Evolutionary conservation across 2,329 filamentous ascomycete genomes (phyloP), one percentile per base, ranked within the genome.

Genomic region (Penicillium sp.): DNA sequence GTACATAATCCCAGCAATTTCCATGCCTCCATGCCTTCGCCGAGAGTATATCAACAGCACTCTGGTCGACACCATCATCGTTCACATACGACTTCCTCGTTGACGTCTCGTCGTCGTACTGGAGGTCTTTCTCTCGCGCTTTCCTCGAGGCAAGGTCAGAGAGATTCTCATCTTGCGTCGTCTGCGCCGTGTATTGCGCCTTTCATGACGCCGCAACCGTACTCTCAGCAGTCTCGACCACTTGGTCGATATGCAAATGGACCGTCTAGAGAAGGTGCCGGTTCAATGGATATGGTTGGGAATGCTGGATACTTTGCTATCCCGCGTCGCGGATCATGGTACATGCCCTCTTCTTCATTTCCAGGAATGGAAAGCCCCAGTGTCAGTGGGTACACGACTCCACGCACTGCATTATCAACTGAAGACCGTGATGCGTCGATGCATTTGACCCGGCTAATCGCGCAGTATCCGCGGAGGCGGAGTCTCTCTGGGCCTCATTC

Each of bases 41-140:
- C 39, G 35, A 24, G 32, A 29, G 8, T 23, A 28, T 22, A 40
- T 3, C 16, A 44, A 4, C 37, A 46, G 9, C 7, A 26, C 13
- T 40, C 46, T n/a, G 32, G 23, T 3, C 46, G 56, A 32, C 58
- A 68, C 38, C 65, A 69, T 44, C 61, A 58, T 23, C 62, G 65
- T 14, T 66, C 66, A 7, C 61, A 62, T 27, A 69, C 66, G 3
- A 67, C 65, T 3, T 65, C 65, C 2, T 52, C 57, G 3, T 38
- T 68, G 4, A 50, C 49, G 3, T 41, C 47, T 8, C 40, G 51
- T 11, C 47, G 46, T 2, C 43, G 37, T 5, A 51, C 44, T 11
- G 45, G 51, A 13, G 49, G 50, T 1, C 49, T 56, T 23, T 57
- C 51, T 9, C 29, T 57, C 1, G 45, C 54, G 6, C 32, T 56